A percentile compares a stretch with the other conserved stretches of the same genome.
Evolutionary conservation across 1,284 basidiomycete species (phyloP).

Genomic region (Volvariella surrecta): DNA sequence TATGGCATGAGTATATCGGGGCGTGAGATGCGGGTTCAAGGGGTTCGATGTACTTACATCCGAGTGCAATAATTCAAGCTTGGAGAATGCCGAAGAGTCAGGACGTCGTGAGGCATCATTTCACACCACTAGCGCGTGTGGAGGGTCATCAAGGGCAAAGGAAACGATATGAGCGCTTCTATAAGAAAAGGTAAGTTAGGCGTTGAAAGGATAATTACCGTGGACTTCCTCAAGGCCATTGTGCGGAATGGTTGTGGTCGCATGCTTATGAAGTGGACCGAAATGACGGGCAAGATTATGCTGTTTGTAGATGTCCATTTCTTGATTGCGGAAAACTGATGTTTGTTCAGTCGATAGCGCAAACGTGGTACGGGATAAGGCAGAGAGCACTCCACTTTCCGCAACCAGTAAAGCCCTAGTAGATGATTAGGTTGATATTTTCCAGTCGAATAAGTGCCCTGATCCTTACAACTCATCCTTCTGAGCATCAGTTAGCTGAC

Average conservation of each 20-base stretch:
- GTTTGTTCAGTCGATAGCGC: background rate
- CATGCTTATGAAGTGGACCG: conserved; percentile 77
- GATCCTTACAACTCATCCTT: conserved; percentile 57
- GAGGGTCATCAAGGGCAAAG: conserved; percentile 7
- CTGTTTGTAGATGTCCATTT: conserved; percentile 61
- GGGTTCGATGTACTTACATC: conserved; percentile 41
- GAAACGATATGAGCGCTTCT: background rate
- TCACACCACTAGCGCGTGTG: conserved; percentile 44
- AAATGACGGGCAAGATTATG: conserved; percentile 66
- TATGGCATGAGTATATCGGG: background rate
- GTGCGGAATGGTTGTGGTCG: conserved; percentile 69
- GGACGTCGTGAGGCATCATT: conserved; percentile 63
- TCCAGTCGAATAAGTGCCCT: background rate
- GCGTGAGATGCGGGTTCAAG: background rate
- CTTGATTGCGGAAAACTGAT: conserved; percentile 66
- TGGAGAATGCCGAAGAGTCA: conserved; percentile 63
- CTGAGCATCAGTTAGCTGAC: conserved; percentile 47
- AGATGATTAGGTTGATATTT: background rate
- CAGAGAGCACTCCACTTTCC: conserved; percentile 64
- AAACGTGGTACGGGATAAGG: background rate
- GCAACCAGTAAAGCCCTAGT: conserved; percentile 56
- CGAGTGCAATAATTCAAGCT: conserved; percentile 76
- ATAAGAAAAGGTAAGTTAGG: background rate
- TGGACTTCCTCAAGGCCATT: conserved; percentile 75
- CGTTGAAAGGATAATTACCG: conserved; percentile 31